Evolutionary conservation across 208 protist genomes (phyloP).

Genomic region (Wallacemonas sp.): DNA sequence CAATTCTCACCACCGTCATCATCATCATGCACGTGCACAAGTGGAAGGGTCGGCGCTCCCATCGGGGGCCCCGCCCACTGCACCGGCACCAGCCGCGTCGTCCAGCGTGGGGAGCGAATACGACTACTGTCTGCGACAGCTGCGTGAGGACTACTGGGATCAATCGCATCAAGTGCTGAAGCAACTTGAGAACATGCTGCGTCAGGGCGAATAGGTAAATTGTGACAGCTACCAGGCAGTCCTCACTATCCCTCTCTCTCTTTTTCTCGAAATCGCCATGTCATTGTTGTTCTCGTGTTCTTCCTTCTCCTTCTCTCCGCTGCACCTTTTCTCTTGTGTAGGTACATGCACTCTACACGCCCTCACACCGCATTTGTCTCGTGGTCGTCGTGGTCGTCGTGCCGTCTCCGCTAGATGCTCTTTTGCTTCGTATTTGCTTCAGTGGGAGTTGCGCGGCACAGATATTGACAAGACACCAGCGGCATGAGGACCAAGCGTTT

Average conservation of each 20-base stretch:
- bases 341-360: no score
- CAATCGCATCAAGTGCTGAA: slow-evolving; percentile 42
- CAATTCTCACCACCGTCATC: no score
- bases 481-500: no score
- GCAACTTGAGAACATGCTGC: slow-evolving; percentile 48
- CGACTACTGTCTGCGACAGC: slow-evolving; percentile 12
- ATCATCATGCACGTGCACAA: no score
- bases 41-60: no score
- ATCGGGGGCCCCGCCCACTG: neutral
- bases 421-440: no score
- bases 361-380: no score
- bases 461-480: no score
- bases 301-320: slow-evolving; percentile 13
- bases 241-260: neutral
- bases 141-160: slow-evolving; percentile 39
- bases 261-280: neutral
- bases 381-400: no score
- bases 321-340: neutral
- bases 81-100: neutral
- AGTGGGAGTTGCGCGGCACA: no score
- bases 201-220: neutral
- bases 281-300: neutral
- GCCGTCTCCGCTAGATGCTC: no score
- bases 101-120: neutral
- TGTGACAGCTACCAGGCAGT: neutral